These are phyloP conservation scores for Raphanus raphanistrum DNA, from an alignment of 345 rosid species.

Conservation along the genomic window DNA sequence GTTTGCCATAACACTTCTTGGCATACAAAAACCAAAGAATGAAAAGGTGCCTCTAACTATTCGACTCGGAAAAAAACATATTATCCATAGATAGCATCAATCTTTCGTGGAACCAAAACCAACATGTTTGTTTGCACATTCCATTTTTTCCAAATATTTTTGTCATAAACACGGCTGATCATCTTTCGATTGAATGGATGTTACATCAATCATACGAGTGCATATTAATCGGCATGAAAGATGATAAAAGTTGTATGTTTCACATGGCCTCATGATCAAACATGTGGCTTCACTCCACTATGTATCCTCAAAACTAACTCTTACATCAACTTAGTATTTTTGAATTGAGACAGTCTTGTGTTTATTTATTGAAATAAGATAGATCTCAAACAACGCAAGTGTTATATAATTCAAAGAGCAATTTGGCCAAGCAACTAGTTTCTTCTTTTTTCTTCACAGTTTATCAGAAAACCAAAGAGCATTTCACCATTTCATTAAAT, in stretches of 20 bases:
- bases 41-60: slow-evolving; percentile 59
- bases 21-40: slow-evolving; percentile 90
- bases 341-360: not conserved
- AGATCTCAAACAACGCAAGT: not conserved
- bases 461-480: not conserved
- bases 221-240: not conserved
- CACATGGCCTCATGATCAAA: not conserved
- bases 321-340: not conserved
- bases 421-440: not conserved
- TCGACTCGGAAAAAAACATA: not conserved
- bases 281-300: not conserved
- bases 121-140: not conserved
- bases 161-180: not conserved
- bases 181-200: not conserved
- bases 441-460: not conserved
- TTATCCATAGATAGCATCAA: not conserved
- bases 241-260: not conserved
- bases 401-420: not conserved
- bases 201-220: not conserved
- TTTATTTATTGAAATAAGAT: slow-evolving; percentile 12
- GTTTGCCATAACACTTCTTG: slow-evolving; percentile 77
- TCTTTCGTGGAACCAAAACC: not conserved
- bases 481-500: slow-evolving; percentile 15
- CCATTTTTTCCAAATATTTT: slow-evolving; percentile 10
- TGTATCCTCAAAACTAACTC: not conserved